Evolutionary conservation across 331 rosid genomes (phyloP), one percentile per base, ranked within the genome.

Genomic region (Quercus phellos): DNA sequence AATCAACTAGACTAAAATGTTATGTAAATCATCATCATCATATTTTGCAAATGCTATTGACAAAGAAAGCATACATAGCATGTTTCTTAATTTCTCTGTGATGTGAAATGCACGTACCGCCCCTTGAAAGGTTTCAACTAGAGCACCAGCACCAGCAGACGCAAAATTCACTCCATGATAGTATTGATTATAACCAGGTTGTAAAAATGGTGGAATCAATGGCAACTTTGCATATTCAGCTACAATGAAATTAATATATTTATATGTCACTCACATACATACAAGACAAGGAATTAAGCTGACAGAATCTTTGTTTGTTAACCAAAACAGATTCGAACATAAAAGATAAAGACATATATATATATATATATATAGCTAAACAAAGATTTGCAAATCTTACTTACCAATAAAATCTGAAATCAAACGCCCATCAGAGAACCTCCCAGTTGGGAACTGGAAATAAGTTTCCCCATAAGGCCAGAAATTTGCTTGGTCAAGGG

Each of bases 361-460:
- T 0, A 29, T 0, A 29, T 29, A 30, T 5, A 5, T 38, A 38
- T 38, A 38, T 38, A 38, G 46, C 11, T 5, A 46, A 10, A 46
- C 53, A 46, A 70, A 58, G 75, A 87, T 79, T 30, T 73, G 72
- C n/a, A 61, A 29, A 66, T 74, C 82, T 81, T 74, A 94, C 82
- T 81, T 77, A 94, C 98, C 96, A 5, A 94, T 82, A 78, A 92
- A 94, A 85, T 94, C 98, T 1, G 96, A 78, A 3, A 94, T 13
- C 85, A 94, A 82, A 9, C 98, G 91, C 38, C 98, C 98, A 73
- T 94, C 97, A 68, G 95, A 92, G 81, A 94, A 94, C 78, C 98
- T 85, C 4, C 97, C 97, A 0, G 97, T 94, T 1, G 98, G 95
- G 68, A 88, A 89, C 3, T 85, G 73, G 83, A 92, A 94, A 86